Evolutionary conservation across 768 basidiomycete genomes (phyloP).

Genomic region (Mycena epipterygia): DNA sequence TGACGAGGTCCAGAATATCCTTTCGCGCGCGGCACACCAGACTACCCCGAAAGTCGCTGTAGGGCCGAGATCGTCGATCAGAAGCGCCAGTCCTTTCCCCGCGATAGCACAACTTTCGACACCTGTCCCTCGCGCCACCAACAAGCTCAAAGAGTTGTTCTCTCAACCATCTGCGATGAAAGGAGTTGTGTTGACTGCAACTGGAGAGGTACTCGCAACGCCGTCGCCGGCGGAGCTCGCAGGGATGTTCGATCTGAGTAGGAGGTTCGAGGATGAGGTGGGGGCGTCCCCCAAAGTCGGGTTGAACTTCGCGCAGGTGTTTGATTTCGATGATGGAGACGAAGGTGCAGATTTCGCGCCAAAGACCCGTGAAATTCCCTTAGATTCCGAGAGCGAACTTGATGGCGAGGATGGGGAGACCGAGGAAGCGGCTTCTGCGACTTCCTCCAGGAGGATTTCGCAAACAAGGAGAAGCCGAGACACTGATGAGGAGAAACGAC

Average conservation of each 20-base stretch:
- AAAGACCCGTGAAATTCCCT: slow-evolving; percentile 38
- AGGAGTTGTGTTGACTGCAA: slow-evolving; percentile 83
- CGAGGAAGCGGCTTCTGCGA: not conserved
- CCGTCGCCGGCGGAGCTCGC: slow-evolving; percentile 77
- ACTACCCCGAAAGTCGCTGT: slow-evolving; percentile 47
- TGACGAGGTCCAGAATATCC: slow-evolving; percentile 82
- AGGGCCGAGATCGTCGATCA: slow-evolving; percentile 31
- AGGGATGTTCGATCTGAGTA: slow-evolving; percentile 66
- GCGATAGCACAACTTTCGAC: slow-evolving; percentile 61
- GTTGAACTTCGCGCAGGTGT: slow-evolving; percentile 83
- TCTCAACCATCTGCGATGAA: slow-evolving; percentile 73
- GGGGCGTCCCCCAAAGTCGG: slow-evolving; percentile 75
- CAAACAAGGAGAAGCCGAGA: slow-evolving; percentile 18
- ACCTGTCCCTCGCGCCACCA: slow-evolving; percentile 59
- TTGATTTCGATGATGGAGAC: slow-evolving; percentile 72
- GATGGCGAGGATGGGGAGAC: slow-evolving; percentile 31
- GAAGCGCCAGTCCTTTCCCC: slow-evolving; percentile 39
- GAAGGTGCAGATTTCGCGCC: slow-evolving; percentile 45
- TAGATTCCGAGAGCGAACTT: slow-evolving; percentile 35
- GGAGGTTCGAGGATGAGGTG: slow-evolving; percentile 37
- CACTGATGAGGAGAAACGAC: slow-evolving; percentile 1
- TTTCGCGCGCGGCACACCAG: slow-evolving; percentile 46
- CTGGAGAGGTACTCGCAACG: slow-evolving; percentile 81
- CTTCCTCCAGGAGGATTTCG: slow-evolving; percentile 9
- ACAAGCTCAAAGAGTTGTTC: slow-evolving; percentile 41